phyloP scores from a whole-genome alignment of 176 grass and related monocot genomes.

The Canna indica region DNA sequence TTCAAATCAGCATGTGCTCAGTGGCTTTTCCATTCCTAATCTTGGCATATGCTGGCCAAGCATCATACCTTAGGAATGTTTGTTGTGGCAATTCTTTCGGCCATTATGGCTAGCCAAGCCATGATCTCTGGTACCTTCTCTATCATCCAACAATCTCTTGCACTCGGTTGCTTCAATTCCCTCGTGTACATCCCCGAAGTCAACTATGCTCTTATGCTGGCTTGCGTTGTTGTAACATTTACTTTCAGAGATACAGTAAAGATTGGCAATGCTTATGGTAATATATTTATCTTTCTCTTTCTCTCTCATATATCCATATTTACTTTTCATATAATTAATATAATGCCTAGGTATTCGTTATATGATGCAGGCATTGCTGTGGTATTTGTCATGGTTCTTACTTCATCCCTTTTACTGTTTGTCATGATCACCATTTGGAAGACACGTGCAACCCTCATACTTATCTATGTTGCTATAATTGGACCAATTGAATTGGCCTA shows the following conservation, averaged over 20 bases:
- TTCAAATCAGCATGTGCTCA: slow-evolving; percentile 33
- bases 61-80: slow-evolving; percentile 53
- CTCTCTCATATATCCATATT: neutral
- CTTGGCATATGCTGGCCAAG: slow-evolving; percentile 69
- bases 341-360: neutral
- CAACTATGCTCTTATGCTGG: slow-evolving; percentile 41
- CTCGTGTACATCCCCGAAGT: slow-evolving; percentile 60
- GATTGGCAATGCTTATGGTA: slow-evolving; percentile 67
- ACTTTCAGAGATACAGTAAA: slow-evolving; percentile 36
- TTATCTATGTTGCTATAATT: neutral
- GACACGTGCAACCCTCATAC: slow-evolving; percentile 6
- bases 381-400: slow-evolving; percentile 39
- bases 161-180: slow-evolving; percentile 53
- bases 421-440: slow-evolving; percentile 57
- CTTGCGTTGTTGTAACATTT: slow-evolving; percentile 38
- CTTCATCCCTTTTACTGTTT: slow-evolving; percentile 39
- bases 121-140: slow-evolving; percentile 61
- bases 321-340: neutral
- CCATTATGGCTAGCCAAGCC: slow-evolving; percentile 63
- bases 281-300: neutral
- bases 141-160: slow-evolving; percentile 46
- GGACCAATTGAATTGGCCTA: neutral
- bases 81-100: slow-evolving; percentile 41
- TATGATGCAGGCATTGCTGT: slow-evolving; percentile 42
- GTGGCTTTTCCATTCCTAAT: slow-evolving; percentile 58